Evolutionary conservation across 768 basidiomycete species (phyloP), one percentile per base, ranked within the genome.

Genomic region (Daedalea quercina): DNA sequence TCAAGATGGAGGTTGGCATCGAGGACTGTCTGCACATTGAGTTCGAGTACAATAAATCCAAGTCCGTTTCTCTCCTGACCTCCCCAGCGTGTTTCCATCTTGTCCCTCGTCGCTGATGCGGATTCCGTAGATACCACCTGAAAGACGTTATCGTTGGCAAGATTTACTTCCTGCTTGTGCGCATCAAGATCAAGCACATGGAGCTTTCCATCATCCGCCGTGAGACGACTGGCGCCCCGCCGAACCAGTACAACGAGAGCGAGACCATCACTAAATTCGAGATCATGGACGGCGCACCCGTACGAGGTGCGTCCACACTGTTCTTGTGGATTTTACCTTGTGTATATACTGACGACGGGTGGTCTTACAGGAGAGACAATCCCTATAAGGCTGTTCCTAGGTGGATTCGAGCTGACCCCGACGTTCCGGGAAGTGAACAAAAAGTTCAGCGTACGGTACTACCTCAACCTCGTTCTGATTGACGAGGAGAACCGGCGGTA

Each of bases 181-280:
- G 96, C 51, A 98, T 99, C 77, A 98, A 91, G 78, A 99, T 98
- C 73, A 97, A 99, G 70, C 94, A 98, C 62, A 98, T 98, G 95
- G 94, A 99, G 67, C 76, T 97, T 24, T 97, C 94, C 15, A 97
- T 97, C 65, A 98, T 99, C 60, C 85, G 95, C 35, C 81, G 94
- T 20, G 96, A 98, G 69, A 99, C 96, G 20, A 98, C 95, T 0
- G 95, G 95, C 12, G 80, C 94, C 13, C 91, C 91, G 2, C 96
- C 96, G n/a, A 99, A 98, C 63, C 94, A 94, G 71, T 98, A 99
- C 69, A 99, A 97, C 67, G 95, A 99, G 69, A 92, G 89, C 63
- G 94, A 98, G 67, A 98, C 94, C 8, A 97, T 99, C 63, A 98
- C 96, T 9, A 98, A 98, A 70, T 98, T 97, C 64, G 96, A 98